These are phyloP conservation scores for Cystobasidium sp. DNA, from an alignment of 1,284 basidiomycete genomes.

Conservation along the genomic window DNA sequence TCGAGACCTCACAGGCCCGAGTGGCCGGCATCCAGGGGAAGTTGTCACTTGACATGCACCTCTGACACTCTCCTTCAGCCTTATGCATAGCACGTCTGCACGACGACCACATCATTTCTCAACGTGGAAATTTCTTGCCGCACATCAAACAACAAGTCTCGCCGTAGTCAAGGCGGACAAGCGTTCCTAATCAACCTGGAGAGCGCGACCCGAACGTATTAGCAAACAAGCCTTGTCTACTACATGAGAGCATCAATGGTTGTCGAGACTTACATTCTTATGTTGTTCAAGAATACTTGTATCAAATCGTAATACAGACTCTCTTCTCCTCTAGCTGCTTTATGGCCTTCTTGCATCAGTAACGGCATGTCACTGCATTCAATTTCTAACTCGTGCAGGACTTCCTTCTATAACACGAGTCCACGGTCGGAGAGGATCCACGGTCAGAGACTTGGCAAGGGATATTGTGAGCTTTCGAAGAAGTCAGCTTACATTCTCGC, in stretches of 20 bases:
- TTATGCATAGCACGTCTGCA: no score
- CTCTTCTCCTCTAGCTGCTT: conserved; percentile 56
- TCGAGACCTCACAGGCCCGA: no score
- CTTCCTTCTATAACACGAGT: neutral
- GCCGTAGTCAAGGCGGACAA: conserved; percentile 30
- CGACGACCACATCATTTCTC: no score
- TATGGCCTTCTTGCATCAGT: conserved; percentile 61
- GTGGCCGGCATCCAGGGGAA: no score
- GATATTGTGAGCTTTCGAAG: neutral
- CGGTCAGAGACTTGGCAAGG: neutral
- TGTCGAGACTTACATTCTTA: conserved; percentile 56
- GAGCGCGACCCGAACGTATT: neutral
- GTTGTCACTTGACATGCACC: no score
- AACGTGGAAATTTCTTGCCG: no score
- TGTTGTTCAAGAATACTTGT: conserved; percentile 61
- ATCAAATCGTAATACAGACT: conserved; percentile 61
- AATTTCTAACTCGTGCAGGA: conserved; percentile 63
- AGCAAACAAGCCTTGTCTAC: neutral
- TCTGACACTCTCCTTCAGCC: no score
- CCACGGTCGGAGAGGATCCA: neutral
- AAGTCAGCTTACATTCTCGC: conserved; percentile 41
- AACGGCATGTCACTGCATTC: conserved; percentile 61
- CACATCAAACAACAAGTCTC: neutral
- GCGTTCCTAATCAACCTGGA: conserved; percentile 38
- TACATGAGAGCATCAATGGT: neutral